Base-by-base conservation (phyloP, 108 stramenopile genomes). In the Bacterosira constricta region DNA sequence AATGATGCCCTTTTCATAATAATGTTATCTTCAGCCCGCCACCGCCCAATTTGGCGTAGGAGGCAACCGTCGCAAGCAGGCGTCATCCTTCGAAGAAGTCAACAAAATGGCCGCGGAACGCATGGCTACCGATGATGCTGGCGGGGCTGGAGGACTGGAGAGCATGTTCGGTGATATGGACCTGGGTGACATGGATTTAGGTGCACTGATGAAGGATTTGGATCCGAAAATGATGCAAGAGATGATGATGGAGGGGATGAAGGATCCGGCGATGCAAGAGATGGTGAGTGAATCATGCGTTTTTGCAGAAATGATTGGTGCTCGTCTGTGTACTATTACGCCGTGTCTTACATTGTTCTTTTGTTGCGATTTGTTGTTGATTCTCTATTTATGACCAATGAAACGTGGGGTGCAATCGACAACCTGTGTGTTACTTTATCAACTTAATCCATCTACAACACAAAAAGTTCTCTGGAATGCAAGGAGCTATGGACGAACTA, bases 11-110 rank as follows among this genome's bases (percentile, higher is more conserved):
- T n/a, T n/a, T n/a, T n/a, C n/a, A n/a, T n/a, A n/a, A n/a, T 10
- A 30, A 25, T 9, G 9, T 27, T 37, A 73, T 64, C 65, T 47
- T 15, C 37, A 17, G 1, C 84, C 86, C n/a, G 46, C 68, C 36
- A 57, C 46, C 32, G 88, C 88, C 20, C 91, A 92, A 73, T 92
- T 92, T 56, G 91, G 87, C 52, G 56, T 91, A 29, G 83, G 80
- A 39, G 69, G 74, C 26, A 86, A 85, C 31, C 36, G 67, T 34
- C 60, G 63, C 3, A 60, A 75, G 21, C 70, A 32, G 6, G 88
- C 63, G 3, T 51, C 69, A 29, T 44, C 71, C 45, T 77, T 77
- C 23, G 77, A 77, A 41, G 60, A 77, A 66, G 52, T 77, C 27
- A 65, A 77, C 21, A 66, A 65, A 66, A 62, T 77, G 53, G 77